Conservation (phyloP, 768 basidiomycete genomes). For the Infundibulicybe gibba region DNA sequence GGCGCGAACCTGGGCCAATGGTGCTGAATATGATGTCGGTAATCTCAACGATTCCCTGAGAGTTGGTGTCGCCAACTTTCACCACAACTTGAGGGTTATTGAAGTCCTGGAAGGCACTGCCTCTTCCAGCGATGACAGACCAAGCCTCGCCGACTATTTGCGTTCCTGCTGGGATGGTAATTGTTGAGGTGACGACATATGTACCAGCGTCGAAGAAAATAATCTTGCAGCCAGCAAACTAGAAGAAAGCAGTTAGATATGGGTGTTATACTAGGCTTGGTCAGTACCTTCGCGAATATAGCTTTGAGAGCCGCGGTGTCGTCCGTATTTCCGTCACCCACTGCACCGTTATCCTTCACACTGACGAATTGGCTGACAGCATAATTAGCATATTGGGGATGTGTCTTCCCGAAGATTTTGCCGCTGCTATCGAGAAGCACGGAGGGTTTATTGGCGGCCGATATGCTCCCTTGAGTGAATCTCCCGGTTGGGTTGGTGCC, state of each 20-base stretch:
- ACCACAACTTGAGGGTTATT: conserved; percentile 45
- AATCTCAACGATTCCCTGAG: conserved; percentile 54
- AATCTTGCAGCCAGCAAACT: conserved; percentile 75
- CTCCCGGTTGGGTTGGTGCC: conserved; percentile 39
- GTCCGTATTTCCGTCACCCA: conserved; percentile 73
- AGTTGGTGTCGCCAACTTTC: conserved; percentile 46
- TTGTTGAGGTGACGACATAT: conserved; percentile 50
- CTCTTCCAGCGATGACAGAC: conserved; percentile 52
- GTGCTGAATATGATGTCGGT: conserved; percentile 62
- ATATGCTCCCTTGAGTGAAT: conserved; percentile 50
- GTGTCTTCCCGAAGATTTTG: conserved; percentile 53
- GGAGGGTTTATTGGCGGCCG: conserved; percentile 50
- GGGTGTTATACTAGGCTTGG: background rate
- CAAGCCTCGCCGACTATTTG: conserved; percentile 61
- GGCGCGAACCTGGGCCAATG: conserved; percentile 39
- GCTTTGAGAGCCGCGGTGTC: conserved; percentile 67
- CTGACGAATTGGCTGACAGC: conserved; percentile 66
- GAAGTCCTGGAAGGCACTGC: conserved; percentile 40
- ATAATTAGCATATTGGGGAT: conserved; percentile 66
- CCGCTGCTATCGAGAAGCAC: conserved; percentile 54
- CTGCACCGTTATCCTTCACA: conserved; percentile 66
- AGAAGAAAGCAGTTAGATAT: background rate
- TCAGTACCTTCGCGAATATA: conserved; percentile 52
- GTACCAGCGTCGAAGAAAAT: conserved; percentile 78
- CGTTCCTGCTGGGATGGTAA: conserved; percentile 56